Evolutionary conservation across 371 early-diverging fungal species (phyloP).

Genomic region (Parasitella parasitica): DNA sequence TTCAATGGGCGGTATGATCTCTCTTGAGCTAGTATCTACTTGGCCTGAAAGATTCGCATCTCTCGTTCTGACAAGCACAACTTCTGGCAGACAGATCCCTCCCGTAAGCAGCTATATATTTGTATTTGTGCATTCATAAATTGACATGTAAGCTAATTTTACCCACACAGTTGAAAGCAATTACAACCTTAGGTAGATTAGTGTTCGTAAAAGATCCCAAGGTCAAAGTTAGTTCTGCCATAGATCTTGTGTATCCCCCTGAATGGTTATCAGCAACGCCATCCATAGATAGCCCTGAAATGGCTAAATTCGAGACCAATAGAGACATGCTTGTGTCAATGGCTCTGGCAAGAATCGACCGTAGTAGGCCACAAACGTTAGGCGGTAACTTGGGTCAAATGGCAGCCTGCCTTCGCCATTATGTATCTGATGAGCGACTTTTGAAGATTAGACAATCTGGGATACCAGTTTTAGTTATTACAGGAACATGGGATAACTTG

Average conservation of each 20-base stretch:
- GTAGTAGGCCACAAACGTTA: slow-evolving; percentile 22
- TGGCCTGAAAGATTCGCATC: slow-evolving; percentile 30
- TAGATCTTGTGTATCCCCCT: slow-evolving; percentile 23
- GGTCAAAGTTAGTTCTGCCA: slow-evolving; percentile 1
- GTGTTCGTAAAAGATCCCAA: slow-evolving; percentile 17
- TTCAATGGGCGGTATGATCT: slow-evolving; percentile 75
- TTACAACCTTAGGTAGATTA: slow-evolving; percentile 15
- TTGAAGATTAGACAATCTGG: slow-evolving; percentile 10
- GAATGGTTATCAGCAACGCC: slow-evolving; percentile 24
- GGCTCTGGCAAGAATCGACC: slow-evolving; percentile 18
- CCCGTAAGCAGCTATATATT: slow-evolving; percentile 19
- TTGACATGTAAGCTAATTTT: neutral
- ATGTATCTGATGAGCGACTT: slow-evolving; percentile 26
- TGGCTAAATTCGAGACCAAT: slow-evolving; percentile 22
- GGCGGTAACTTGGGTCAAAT: slow-evolving; percentile 23
- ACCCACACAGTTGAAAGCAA: slow-evolving; percentile 13
- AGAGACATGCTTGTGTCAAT: slow-evolving; percentile 8
- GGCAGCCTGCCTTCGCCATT: slow-evolving; percentile 24
- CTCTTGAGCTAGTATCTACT: slow-evolving; percentile 47
- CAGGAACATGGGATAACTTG: slow-evolving; percentile 29
- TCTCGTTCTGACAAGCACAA: slow-evolving; percentile 29
- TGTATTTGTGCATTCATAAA: no score
- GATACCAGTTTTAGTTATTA: slow-evolving; percentile 21
- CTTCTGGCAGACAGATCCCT: slow-evolving; percentile 26
- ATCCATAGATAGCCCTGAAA: neutral